These are phyloP conservation scores for Leccinum arenicola DNA, from an alignment of 768 basidiomycete genomes.

Conservation along the genomic window DNA sequence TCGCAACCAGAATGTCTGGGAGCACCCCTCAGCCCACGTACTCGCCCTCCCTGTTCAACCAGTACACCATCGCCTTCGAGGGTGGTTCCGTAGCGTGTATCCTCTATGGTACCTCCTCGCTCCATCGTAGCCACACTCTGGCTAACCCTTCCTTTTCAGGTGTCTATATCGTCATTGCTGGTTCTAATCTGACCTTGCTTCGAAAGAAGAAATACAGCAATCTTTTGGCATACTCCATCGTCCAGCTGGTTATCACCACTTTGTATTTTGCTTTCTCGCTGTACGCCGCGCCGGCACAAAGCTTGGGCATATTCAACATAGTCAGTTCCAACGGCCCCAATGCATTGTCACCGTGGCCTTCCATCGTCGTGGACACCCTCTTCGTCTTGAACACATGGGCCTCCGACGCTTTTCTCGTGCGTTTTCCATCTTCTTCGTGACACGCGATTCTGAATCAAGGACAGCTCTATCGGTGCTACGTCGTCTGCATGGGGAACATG, in stretches of 20 bases:
- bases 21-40: conserved; percentile 7
- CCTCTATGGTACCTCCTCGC: conserved; percentile 13
- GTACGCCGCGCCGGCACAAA: conserved; percentile 15
- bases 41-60: conserved; percentile 8
- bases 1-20: conserved; percentile 13
- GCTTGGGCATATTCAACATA: conserved; percentile 10
- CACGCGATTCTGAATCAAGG: neutral
- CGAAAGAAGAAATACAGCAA: conserved; percentile 15
- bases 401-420: conserved; percentile 24
- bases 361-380: conserved; percentile 4
- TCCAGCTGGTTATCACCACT: conserved; percentile 19
- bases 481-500: conserved; percentile 16
- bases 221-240: conserved; percentile 10
- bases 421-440: neutral
- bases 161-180: conserved; percentile 13
- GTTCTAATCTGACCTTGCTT: conserved; percentile 14
- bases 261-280: conserved; percentile 21
- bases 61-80: conserved; percentile 23
- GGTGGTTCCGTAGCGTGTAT: conserved; percentile 19
- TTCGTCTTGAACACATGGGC: conserved; percentile 23
- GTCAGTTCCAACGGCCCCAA: conserved; percentile 2
- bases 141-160: conserved; percentile 3
- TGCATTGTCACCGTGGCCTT: conserved; percentile 17
- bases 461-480: conserved; percentile 23
- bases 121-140: too few species aligned